Percentiles rank a stretch among this genome's conserved stretches.
Conservation (phyloP, 805 yeast species). For the Hanseniaspora nectarophila region DNA sequence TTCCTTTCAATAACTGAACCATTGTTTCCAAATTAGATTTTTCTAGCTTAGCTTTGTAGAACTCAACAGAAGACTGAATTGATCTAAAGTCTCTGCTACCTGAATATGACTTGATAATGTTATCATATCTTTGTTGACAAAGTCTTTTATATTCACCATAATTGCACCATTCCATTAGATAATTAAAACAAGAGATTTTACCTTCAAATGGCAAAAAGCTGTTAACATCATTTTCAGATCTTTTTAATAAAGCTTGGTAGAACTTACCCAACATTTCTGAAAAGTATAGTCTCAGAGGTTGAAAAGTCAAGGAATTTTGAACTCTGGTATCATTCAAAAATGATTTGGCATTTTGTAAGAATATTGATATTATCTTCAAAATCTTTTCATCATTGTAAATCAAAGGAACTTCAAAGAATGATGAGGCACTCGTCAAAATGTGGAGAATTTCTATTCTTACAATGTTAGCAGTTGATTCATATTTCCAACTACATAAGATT, state of each 20-base stretch:
- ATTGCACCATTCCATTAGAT: conserved; percentile 90
- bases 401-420: conserved; percentile 40
- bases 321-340: conserved; percentile 45
- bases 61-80: conserved; percentile 63
- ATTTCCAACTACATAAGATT: conserved; percentile 44
- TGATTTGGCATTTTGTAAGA: conserved; percentile 49
- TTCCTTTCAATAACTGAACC: conserved; percentile 72
- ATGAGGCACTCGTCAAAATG: conserved; percentile 56
- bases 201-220: conserved; percentile 78
- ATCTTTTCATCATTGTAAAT: conserved; percentile 59
- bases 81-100: conserved; percentile 33
- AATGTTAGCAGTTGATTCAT: conserved; percentile 31
- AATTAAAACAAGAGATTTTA: conserved; percentile 67
- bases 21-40: conserved; percentile 66
- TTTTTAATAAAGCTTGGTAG: conserved; percentile 43
- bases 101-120: conserved; percentile 38
- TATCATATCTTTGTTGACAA: conserved; percentile 53
- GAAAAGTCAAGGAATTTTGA: conserved; percentile 59
- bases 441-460: conserved; percentile 69
- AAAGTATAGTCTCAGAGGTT: conserved; percentile 68
- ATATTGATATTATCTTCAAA: conserved; percentile 47
- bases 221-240: conserved; percentile 25
- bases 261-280: conserved; percentile 70
- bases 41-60: conserved; percentile 61
- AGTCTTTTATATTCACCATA: conserved; percentile 54